Percentiles rank a stretch among this genome's conserved stretches.
phyloP scores from a whole-genome alignment of 2,329 filamentous ascomycete genomes.

The Alternaria sp. region DNA sequence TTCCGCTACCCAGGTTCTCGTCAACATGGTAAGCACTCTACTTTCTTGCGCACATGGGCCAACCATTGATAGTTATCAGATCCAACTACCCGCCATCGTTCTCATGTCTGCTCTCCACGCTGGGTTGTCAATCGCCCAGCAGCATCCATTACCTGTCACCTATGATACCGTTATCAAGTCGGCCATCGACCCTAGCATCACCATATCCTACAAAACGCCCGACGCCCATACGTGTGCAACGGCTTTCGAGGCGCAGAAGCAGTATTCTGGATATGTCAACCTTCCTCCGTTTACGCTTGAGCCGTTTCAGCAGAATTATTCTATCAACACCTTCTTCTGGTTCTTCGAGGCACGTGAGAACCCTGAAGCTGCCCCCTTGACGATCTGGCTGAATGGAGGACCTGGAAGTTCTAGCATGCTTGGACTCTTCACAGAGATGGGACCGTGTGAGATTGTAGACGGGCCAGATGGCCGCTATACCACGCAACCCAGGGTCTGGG shows the following conservation, averaged over 20 bases:
- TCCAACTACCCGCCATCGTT: constrained; percentile 24
- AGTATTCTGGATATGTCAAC: constrained; percentile 72
- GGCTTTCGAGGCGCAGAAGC: constrained; percentile 69
- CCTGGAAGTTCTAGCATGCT: constrained; percentile 71
- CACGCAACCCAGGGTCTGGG: constrained; percentile 68
- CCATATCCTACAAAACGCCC: constrained; percentile 72
- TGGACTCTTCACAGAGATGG: constrained; percentile 69
- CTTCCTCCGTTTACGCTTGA: constrained; percentile 62
- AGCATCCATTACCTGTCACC: constrained; percentile 51
- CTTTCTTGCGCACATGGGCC: not conserved
- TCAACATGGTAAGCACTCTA: constrained; percentile 15
- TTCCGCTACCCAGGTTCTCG: constrained; percentile 9
- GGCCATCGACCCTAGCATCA: constrained; percentile 69
- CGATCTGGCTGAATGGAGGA: constrained; percentile 72
- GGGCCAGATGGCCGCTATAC: constrained; percentile 58
- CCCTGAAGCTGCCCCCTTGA: constrained; percentile 61
- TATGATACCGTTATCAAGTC: constrained; percentile 66
- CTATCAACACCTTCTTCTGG: constrained; percentile 71
- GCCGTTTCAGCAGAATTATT: constrained; percentile 62
- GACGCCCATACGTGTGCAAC: constrained; percentile 70
- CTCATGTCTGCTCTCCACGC: constrained; percentile 23
- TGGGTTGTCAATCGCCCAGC: constrained; percentile 48
- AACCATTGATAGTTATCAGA: constrained; percentile 6
- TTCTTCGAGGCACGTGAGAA: constrained; percentile 67
- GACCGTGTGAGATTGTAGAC: constrained; percentile 57